Conservation (phyloP, 2,329 filamentous ascomycete species). For the Hypoxylon sp. region DNA sequence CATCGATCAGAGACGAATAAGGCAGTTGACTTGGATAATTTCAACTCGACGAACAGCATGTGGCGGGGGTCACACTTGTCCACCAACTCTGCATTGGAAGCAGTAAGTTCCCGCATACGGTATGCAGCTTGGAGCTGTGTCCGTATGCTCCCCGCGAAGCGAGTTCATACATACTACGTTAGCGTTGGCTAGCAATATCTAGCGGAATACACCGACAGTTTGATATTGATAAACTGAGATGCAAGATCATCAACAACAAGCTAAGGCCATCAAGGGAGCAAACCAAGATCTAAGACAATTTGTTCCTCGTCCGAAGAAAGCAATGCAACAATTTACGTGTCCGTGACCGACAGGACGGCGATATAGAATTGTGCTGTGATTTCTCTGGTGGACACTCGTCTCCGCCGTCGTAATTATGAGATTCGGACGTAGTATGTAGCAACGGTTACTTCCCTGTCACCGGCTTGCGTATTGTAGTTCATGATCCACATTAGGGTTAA, state of each 20-base stretch:
- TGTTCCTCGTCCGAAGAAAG: slow-evolving; percentile 35
- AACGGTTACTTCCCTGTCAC: slow-evolving; percentile 30
- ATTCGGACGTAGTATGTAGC: slow-evolving; percentile 19
- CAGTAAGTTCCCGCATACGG: slow-evolving; percentile 44
- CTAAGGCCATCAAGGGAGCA: slow-evolving; percentile 38
- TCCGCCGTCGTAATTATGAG: slow-evolving; percentile 25
- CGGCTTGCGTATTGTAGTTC: slow-evolving; percentile 21
- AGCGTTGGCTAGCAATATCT: slow-evolving; percentile 29
- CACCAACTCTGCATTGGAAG: slow-evolving; percentile 38
- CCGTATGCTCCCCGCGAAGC: slow-evolving; percentile 45
- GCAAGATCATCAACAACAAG: slow-evolving; percentile 45
- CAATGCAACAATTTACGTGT: slow-evolving; percentile 36
- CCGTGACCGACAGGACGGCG: slow-evolving; percentile 33
- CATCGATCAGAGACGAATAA: slow-evolving; percentile 43
- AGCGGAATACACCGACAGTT: slow-evolving; percentile 45
- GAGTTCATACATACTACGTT: slow-evolving; percentile 39
- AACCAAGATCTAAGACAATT: slow-evolving; percentile 47
- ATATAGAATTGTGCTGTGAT: slow-evolving; percentile 18
- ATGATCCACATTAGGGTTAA: slow-evolving; percentile 36
- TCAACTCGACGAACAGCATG: slow-evolving; percentile 44
- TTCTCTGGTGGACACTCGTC: slow-evolving; percentile 13
- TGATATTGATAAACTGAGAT: slow-evolving; percentile 39
- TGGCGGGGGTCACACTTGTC: slow-evolving; percentile 43
- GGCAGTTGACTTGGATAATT: slow-evolving; percentile 42
- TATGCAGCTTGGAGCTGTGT: slow-evolving; percentile 40